phyloP scores from a whole-genome alignment of 805 yeast genomes.

The Candida loeiensis region DNA sequence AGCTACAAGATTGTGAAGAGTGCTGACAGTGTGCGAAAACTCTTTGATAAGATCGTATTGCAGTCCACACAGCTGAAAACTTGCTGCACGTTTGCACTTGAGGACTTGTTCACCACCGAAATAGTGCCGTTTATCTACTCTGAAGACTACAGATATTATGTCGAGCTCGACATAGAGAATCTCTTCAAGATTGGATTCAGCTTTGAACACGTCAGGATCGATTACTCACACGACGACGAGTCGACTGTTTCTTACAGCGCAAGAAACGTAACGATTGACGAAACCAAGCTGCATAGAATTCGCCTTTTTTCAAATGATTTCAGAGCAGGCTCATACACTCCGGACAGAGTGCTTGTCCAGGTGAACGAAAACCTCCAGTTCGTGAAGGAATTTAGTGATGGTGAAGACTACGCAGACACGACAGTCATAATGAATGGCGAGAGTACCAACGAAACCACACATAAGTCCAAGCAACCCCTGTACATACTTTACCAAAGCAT shows the following conservation, averaged over 20 bases:
- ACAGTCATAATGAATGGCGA: slow-evolving; percentile 9
- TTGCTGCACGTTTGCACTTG: slow-evolving; percentile 30
- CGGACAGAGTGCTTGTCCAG: slow-evolving; percentile 15
- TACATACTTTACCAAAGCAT: slow-evolving; percentile 16
- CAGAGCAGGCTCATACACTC: slow-evolving; percentile 32
- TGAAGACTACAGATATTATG: slow-evolving; percentile 22
- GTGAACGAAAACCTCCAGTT: slow-evolving; percentile 19
- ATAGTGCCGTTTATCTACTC: slow-evolving; percentile 38
- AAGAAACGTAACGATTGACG: slow-evolving; percentile 8
- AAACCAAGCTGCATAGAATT: slow-evolving; percentile 12
- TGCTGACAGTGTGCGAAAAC: slow-evolving; percentile 13
- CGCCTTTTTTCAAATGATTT: slow-evolving; percentile 24
- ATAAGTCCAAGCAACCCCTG: background rate
- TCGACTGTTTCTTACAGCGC: slow-evolving; percentile 11
- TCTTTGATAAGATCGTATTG: slow-evolving; percentile 18
- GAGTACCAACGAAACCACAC: slow-evolving; percentile 3
- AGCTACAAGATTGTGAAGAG: slow-evolving; percentile 22
- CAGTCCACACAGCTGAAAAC: slow-evolving; percentile 17
- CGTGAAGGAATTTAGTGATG: slow-evolving; percentile 13
- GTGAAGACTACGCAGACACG: slow-evolving; percentile 6
- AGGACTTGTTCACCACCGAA: slow-evolving; percentile 32
- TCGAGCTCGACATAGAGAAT: slow-evolving; percentile 34
- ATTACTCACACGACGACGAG: slow-evolving; percentile 16
- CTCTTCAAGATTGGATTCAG: slow-evolving; percentile 21
- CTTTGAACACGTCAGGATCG: slow-evolving; percentile 20